Conservation (phyloP, 2,329 filamentous ascomycete species). For the Colletotrichum lupini region DNA sequence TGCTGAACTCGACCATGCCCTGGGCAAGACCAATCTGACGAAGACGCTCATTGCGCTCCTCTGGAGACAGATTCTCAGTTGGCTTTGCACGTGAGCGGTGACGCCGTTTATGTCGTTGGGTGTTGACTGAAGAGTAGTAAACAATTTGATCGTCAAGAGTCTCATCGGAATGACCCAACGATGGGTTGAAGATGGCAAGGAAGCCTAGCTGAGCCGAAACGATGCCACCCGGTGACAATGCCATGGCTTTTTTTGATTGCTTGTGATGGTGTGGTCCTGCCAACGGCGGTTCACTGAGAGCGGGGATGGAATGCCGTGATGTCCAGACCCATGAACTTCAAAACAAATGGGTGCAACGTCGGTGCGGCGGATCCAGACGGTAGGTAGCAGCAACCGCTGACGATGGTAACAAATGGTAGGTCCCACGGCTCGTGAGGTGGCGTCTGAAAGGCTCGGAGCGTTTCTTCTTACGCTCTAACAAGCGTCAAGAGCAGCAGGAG, state of each 20-base stretch:
- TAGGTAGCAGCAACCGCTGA: neutral
- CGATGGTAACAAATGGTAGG: neutral
- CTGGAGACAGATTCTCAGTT: conserved; percentile 59
- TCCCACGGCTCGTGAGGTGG: neutral
- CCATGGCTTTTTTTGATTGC: conserved; percentile 18
- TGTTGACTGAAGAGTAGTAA: conserved; percentile 81
- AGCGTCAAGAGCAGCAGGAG: neutral
- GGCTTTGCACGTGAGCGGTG: conserved; percentile 55
- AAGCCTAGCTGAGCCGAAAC: conserved; percentile 89
- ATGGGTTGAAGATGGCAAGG: conserved; percentile 94
- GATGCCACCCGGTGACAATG: conserved; percentile 46
- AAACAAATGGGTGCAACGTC: neutral
- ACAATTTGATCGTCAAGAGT: conserved; percentile 84
- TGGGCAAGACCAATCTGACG: conserved; percentile 96
- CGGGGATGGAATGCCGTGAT: neutral
- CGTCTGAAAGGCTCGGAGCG: neutral
- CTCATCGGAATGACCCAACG: conserved; percentile 70
- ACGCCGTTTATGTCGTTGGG: conserved; percentile 52
- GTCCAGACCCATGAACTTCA: neutral
- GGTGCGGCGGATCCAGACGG: neutral
- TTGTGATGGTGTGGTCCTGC: neutral
- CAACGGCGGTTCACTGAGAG: conserved; percentile 5
- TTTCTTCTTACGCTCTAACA: conserved; percentile 8
- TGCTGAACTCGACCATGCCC: conserved; percentile 94
- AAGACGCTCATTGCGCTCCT: conserved; percentile 85